Evolutionary conservation across 768 basidiomycete genomes (phyloP), one percentile per base, ranked within the genome.

Genomic region (Suillus fuscotomentosus): DNA sequence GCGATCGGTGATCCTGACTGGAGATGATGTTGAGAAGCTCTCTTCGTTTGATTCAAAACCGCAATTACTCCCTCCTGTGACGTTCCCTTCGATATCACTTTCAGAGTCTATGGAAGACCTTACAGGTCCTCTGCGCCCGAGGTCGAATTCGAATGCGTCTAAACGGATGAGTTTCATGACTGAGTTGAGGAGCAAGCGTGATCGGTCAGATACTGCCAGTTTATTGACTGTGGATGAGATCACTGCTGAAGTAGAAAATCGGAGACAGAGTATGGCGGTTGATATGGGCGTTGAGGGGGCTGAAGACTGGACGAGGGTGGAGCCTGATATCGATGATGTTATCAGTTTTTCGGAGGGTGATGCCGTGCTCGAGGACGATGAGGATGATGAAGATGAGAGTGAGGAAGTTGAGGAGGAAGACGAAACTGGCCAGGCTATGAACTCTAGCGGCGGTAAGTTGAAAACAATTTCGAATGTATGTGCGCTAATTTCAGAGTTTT

Each of bases 191-290:
- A 91, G 87, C 74, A 92, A 88, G 73, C 87, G 91, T 24, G 94
- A 97, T 70, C 82, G 85, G 45, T 92, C 91, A 0, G 95, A 97
- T 71, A 94, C 94, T 9, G 94, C 93, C 5, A 95, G 92, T 69
- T 78, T 98, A 70, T 84, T 98, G 76, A 99, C 97, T 0, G 93
- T 99, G 27, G 97, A 99, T 71, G 95, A 99, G 77, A 97, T 99
- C 70, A 98, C 97, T 0, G 95, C 94, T 11, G 92, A 97, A 71
- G 92, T 99, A 9, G 97, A 91, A 74, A 81, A 80, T 63, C 81
- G 86, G 43, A 78, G 85, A 64, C 85, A 83, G 61, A 87, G 84
- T 69, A 82, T 79, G 69, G 78, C 74, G 5, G 78, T 77, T 47
- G 78, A 78, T 55, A 76, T 74, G 66, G 81, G 81, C 31, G 78